Evolutionary conservation across 352 stramenopile species (phyloP), one percentile per base, ranked within the genome.

Genomic region (Thalassiosira hispida): DNA sequence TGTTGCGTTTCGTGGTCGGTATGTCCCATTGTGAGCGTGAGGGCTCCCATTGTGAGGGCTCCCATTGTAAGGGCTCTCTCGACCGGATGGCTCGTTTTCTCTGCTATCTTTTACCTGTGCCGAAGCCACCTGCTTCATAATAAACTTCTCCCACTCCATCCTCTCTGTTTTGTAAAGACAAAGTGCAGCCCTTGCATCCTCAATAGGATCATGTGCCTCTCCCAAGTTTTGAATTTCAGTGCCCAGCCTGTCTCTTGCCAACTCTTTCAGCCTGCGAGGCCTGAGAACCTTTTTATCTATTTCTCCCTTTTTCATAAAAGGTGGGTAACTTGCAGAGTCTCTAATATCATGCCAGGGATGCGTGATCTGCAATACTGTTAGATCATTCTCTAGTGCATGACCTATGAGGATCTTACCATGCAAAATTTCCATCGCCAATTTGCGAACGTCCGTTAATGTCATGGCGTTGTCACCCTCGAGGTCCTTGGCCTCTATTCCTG

Each of bases 371-470:
- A 97, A 78, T 16, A 81, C 93, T 11, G 87, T 47, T 18, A 96
- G 70, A 81, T 97, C 94, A 68, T 96, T 97, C 18, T 90, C 74
- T 16, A 97, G 70, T 2, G 83, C 90, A 79, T 97, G 94, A 14
- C 94, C 94, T n/a, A 97, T 92, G 0, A 97, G 59, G 25, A 97
- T 91, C 33, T 95, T 95, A 20, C 90, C 87, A 35, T 90, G 64
- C 61, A 95, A 55, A 38, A 96, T 63, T 16, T 67, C 46, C 9
- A 84, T 81, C 23, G 96, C 90, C 8, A 85, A 20, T 12, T 81
- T 46, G 46, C 90, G 86, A 57, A 87, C 93, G 27, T 88, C 61
- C 3, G 82, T 56, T 40, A 94, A 76, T 33, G 76, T 42, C n/a
- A 95, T 68, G 4, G 81, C 84, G 23, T 64, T 46, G n/a, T 81